phyloP scores from a whole-genome alignment of 176 grass and related monocot genomes.

The Eremochloa ophiuroides region DNA sequence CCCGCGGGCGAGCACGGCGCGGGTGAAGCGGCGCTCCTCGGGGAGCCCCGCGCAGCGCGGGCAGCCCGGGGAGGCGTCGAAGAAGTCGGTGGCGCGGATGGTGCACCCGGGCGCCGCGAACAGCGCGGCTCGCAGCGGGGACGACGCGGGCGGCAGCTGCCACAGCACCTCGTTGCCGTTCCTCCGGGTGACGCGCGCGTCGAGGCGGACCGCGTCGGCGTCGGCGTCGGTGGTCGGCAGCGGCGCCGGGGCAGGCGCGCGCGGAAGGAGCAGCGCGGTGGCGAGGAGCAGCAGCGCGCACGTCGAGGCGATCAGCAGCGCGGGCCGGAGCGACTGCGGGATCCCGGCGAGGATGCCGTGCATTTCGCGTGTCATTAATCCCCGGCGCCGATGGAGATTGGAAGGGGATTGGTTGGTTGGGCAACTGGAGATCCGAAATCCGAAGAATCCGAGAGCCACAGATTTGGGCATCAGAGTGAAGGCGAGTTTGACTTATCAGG shows the following conservation, averaged over 20 bases:
- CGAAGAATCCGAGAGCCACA: not conserved
- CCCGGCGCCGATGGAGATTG: no score
- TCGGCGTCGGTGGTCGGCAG: not conserved
- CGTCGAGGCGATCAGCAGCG: not conserved
- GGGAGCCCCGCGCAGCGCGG: constrained; percentile 67
- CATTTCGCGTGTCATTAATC: constrained; percentile 21
- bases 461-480: not conserved
- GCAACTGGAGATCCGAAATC: not conserved
- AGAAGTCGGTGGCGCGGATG: constrained; percentile 78
- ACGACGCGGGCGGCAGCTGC: constrained; percentile 41
- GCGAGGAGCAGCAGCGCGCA: constrained; percentile 42
- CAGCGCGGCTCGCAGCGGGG: constrained; percentile 45
- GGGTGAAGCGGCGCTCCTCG: constrained; percentile 76
- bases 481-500: constrained; percentile 9
- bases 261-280: constrained; percentile 26
- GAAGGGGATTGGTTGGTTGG: not conserved
- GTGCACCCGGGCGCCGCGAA: constrained; percentile 85
- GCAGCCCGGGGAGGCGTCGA: constrained; percentile 67
- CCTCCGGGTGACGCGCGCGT: constrained; percentile 43
- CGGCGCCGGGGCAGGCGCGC: not conserved
- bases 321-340: not conserved
- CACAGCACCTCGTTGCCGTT: constrained; percentile 80
- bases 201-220: constrained; percentile 32
- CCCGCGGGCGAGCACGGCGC: constrained; percentile 53
- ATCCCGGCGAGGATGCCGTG: constrained; percentile 1